Evolutionary conservation across 129 eudicot species (phyloP).

Genomic region (Escallonia rubra): DNA sequence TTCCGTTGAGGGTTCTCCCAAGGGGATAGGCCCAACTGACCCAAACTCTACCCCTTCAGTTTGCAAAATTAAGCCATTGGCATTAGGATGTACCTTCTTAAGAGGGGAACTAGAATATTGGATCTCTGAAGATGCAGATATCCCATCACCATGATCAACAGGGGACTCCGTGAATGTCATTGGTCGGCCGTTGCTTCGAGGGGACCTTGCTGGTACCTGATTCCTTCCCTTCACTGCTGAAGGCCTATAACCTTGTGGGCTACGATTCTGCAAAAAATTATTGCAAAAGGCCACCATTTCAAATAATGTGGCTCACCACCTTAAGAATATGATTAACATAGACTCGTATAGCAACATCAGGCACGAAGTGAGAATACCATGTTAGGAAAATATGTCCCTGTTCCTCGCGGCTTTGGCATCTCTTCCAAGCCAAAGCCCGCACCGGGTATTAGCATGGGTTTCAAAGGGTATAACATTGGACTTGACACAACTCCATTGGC

Average conservation of each 20-base stretch:
- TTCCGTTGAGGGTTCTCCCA: slow-evolving; percentile 9
- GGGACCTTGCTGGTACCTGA: slow-evolving; percentile 20
- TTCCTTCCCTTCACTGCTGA: slow-evolving; percentile 27
- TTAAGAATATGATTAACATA: not conserved
- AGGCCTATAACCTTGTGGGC: slow-evolving; percentile 27
- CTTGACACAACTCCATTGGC: slow-evolving; percentile 27
- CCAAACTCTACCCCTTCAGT: slow-evolving; percentile 18
- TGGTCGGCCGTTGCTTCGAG: slow-evolving; percentile 15
- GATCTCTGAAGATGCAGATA: slow-evolving; percentile 9
- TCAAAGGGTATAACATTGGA: slow-evolving; percentile 29
- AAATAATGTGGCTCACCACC: not conserved
- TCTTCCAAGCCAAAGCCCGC: slow-evolving; percentile 33
- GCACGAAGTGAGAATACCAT: slow-evolving; percentile 20
- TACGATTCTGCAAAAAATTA: slow-evolving; percentile 21
- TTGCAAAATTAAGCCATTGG: slow-evolving; percentile 21
- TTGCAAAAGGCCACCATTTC: no score
- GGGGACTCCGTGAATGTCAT: slow-evolving; percentile 10
- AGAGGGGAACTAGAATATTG: slow-evolving; percentile 20
- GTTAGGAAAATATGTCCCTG: slow-evolving; percentile 51
- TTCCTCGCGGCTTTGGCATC: slow-evolving; percentile 42
- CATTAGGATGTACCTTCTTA: slow-evolving; percentile 15
- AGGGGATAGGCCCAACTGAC: not conserved
- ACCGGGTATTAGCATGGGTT: slow-evolving; percentile 26
- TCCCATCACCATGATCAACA: slow-evolving; percentile 12
- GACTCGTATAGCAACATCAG: not conserved